Conservation (phyloP, 176 grass and related monocot genomes). For the Eragrostis nindensis region DNA sequence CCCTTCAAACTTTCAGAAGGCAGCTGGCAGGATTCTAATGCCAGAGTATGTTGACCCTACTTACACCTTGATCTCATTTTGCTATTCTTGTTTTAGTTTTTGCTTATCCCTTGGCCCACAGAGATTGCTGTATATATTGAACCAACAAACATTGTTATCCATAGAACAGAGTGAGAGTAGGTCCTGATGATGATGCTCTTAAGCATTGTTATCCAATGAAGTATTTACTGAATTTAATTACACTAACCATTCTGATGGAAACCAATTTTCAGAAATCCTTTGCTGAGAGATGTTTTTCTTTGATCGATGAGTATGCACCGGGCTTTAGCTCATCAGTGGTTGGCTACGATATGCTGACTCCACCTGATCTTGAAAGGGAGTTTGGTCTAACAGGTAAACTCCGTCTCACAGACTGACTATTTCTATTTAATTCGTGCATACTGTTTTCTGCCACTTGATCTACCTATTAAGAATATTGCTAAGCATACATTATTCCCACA, state of each 20-base stretch:
- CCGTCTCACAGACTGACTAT: neutral
- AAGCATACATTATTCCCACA: conserved; percentile 23
- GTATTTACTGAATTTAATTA: conserved; percentile 23
- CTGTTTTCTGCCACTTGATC: neutral
- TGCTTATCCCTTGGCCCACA: neutral
- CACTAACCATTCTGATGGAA: conserved; percentile 23
- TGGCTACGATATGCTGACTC: conserved; percentile 94
- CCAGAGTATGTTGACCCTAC: conserved; percentile 78
- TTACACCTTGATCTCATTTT: conserved; percentile 19
- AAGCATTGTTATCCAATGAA: conserved; percentile 5
- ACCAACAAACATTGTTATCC: neutral
- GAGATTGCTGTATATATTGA: conserved; percentile 21
- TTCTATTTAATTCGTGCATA: neutral
- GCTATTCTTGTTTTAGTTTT: neutral
- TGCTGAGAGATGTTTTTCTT: conserved; percentile 91
- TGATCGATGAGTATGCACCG: conserved; percentile 93
- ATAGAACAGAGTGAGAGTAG: neutral
- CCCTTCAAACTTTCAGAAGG: conserved; percentile 84
- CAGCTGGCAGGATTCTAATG: conserved; percentile 78
- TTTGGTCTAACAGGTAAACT: conserved; percentile 85
- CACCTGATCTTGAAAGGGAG: conserved; percentile 95
- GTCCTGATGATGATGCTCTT: conserved; percentile 18
- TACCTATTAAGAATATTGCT: conserved; percentile 1
- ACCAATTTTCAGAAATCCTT: conserved; percentile 79
- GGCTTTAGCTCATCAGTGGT: conserved; percentile 89